Conservation (phyloP, 169 alveolate genomes). For the Eimeria sp. region DNA sequence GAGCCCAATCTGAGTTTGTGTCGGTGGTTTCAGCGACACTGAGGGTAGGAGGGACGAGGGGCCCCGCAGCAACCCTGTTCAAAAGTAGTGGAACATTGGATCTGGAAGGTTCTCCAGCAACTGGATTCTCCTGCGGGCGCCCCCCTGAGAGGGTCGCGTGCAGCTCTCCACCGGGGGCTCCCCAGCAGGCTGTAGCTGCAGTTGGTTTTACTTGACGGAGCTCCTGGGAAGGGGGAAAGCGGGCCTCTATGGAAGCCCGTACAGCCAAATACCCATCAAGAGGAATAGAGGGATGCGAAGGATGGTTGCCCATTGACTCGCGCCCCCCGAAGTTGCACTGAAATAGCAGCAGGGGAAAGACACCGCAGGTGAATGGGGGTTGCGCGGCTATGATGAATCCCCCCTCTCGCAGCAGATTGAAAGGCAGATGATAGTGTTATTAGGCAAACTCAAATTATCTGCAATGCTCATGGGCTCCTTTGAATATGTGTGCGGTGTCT, state of each 20-base stretch:
- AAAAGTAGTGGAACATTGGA: background rate
- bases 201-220: background rate
- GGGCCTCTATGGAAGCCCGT: constrained; percentile 58
- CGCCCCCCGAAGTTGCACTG: background rate
- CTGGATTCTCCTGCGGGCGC: background rate
- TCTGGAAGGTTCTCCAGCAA: background rate
- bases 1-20: constrained; percentile 54
- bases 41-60: constrained; percentile 11
- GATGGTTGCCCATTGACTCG: constrained; percentile 73
- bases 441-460: background rate
- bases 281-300: constrained; percentile 37
- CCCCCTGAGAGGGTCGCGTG: background rate
- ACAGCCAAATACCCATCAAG: constrained; percentile 76
- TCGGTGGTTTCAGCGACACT: constrained; percentile 50
- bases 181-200: constrained; percentile 1
- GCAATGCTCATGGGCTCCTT: background rate
- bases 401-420: background rate
- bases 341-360: background rate
- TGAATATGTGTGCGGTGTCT: background rate
- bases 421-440: background rate
- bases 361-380: background rate
- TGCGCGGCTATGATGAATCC: background rate
- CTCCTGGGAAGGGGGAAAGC: constrained; percentile 25
- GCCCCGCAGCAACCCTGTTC: background rate
- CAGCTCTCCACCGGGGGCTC: background rate